Base-by-base conservation (phyloP, 2,329 filamentous ascomycete species). In the Hypoxylon sp. region DNA sequence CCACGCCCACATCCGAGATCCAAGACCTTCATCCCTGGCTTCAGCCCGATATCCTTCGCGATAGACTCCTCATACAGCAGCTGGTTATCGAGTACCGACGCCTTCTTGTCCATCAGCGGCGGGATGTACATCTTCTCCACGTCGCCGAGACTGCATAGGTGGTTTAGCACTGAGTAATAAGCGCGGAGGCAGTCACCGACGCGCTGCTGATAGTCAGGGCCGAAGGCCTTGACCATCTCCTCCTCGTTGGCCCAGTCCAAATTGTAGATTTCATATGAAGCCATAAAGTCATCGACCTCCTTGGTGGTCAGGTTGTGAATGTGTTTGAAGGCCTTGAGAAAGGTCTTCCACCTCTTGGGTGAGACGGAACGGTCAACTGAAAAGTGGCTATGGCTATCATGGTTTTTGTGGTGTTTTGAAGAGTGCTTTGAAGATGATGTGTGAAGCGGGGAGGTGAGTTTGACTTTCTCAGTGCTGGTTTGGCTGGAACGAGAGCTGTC, bases 101-200 rank as follows among this genome's bases (percentile, higher is more conserved):
- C 83, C 65, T 82, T 82, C 71, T 79, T 81, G 75, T 85, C 84
- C 83, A 87, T 85, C 56, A 84, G 80, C 1, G 85, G 85, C 11
- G 85, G 85, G 60, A 87, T 86, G 74, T 87, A 87, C 85, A 87
- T 87, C 77, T 87, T 87, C 73, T 87, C 85, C n/a, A 87, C 84
- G 47, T 86, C 83, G 35, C 85, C 85, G 10, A 87, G 80, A 26
- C 84, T 85, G 74, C 85, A 87, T 10, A 87, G 81, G 63, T 87
- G 85, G 73, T 87, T 87, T 33, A 87, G 77, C 13, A 86, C 83
- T 31, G 84, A 84, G 66, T 87, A 87, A 74, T 87, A 87, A 10
- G 84, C 75, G 55, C 81, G 80, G 57, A 87, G 80, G 63, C 84
- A 85, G 66, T 84, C 83, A 61, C 85, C 85, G 13, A 86, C 84